phyloP scores from a whole-genome alignment of 805 yeast genomes.

The Blastobotrys parvus region DNA sequence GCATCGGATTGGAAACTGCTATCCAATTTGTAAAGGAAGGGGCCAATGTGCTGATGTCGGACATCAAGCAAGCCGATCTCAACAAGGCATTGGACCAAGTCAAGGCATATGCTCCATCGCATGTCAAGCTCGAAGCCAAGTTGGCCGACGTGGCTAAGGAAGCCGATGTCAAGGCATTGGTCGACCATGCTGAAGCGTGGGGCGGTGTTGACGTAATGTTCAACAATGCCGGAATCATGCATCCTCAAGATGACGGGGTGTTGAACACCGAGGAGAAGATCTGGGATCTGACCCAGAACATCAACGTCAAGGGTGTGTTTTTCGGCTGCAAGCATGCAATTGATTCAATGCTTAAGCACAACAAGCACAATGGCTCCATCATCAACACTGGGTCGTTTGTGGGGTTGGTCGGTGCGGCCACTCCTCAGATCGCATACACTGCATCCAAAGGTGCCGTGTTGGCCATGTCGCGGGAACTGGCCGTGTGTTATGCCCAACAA shows the following conservation, averaged over 20 bases:
- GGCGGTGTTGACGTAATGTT: constrained; percentile 77
- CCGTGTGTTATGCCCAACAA: constrained; percentile 52
- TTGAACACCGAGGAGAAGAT: constrained; percentile 27
- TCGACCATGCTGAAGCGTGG: constrained; percentile 51
- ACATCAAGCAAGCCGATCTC: constrained; percentile 38
- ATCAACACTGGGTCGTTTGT: constrained; percentile 34
- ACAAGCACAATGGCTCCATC: constrained; percentile 26
- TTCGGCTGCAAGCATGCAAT: constrained; percentile 31
- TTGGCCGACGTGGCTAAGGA: constrained; percentile 29
- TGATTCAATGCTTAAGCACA: constrained; percentile 23
- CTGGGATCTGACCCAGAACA: constrained; percentile 31
- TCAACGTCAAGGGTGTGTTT: constrained; percentile 32
- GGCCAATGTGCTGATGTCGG: constrained; percentile 82
- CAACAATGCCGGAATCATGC: constrained; percentile 79
- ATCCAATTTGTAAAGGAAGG: constrained; percentile 75
- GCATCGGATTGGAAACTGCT: constrained; percentile 41
- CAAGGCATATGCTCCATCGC: constrained; percentile 61
- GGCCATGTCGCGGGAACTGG: constrained; percentile 35
- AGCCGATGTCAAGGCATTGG: constrained; percentile 25
- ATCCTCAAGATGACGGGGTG: constrained; percentile 25
- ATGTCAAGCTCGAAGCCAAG: constrained; percentile 44
- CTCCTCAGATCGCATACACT: constrained; percentile 33
- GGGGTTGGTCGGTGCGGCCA: constrained; percentile 31
- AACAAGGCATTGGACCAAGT: constrained; percentile 62
- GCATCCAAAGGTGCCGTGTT: constrained; percentile 33